Base-by-base conservation (phyloP, 208 protist genomes). In the Herpetomonas samuelpessoai region DNA sequence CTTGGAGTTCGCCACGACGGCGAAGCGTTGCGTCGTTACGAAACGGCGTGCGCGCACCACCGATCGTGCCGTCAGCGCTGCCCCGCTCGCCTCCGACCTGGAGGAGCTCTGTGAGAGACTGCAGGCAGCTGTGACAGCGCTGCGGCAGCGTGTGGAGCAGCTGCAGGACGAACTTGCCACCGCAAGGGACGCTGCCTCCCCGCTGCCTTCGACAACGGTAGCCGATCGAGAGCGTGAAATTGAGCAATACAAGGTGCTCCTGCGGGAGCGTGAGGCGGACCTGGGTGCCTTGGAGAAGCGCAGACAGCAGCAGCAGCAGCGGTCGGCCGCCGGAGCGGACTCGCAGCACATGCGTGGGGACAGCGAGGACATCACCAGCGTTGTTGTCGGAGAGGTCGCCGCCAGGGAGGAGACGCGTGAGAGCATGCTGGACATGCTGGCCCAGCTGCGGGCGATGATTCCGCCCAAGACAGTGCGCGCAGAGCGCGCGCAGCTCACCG, bases 1-100 rank as follows among this genome's bases (percentile, higher is more conserved):
- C 10, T 71, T 93, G 4, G 83, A 93, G 50, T 88, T 93, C 41
- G 83, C 77, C 18, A 76, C 65, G 10, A 83, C 69, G 30, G 77
- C 71, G 35, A 79, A 79, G 44, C 59, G 68, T 18, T 86, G 81
- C 46, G 45, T 57, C 19, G 63, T 92, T 6, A 80, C 57, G 48
- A 88, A 84, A 67, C n/a, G 50, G 26, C 65, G 68, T 28, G 38
- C 55, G 19, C 57, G 62, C 26, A 47, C 62, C 6, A 64, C 58
- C 30, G 71, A 78, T 27, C 50, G 57, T 0, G n/a, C 78, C 30
- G 45, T 53, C 6, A n/a, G 46, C 30, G 22, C 60, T 2, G 30
- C 47, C 10, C 9, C 25, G 31, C 14, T 28, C 19, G 50, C 30
- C 4, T 21, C 27, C 9, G 65, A 65, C 45, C 35, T 9, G 19